Evolutionary conservation across 2,329 filamentous ascomycete species (phyloP).

Genomic region (Neocucurbitaria cava): DNA sequence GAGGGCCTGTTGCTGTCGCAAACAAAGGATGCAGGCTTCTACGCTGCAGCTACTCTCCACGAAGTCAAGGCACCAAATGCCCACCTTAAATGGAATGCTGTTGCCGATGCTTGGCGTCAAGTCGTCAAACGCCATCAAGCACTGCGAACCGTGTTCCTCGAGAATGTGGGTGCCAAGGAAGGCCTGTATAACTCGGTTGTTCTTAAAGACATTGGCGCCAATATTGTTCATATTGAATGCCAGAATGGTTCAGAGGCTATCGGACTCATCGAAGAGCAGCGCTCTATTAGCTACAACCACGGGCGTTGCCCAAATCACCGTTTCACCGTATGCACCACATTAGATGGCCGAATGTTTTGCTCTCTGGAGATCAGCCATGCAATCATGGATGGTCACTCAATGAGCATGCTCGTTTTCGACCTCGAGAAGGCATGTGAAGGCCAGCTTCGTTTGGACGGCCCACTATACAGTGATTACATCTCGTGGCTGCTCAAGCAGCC

Average conservation of each 20-base stretch:
- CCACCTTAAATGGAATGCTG: slow-evolving; percentile 14
- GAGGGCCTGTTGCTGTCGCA: slow-evolving; percentile 42
- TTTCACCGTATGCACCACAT: slow-evolving; percentile 39
- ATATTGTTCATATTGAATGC: slow-evolving; percentile 34
- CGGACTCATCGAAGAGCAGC: slow-evolving; percentile 26
- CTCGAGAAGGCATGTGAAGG: slow-evolving; percentile 37
- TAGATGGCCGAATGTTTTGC: slow-evolving; percentile 28
- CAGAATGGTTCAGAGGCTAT: slow-evolving; percentile 28
- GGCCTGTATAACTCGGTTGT: slow-evolving; percentile 44
- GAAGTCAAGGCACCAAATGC: slow-evolving; percentile 28
- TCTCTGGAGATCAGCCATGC: slow-evolving; percentile 45
- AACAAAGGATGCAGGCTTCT: slow-evolving; percentile 39
- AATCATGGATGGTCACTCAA: slow-evolving; percentile 46
- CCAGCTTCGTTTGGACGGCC: slow-evolving; percentile 27
- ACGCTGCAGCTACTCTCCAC: slow-evolving; percentile 41
- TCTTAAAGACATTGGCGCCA: slow-evolving; percentile 32
- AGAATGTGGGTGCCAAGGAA: slow-evolving; percentile 38
- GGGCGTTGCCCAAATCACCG: slow-evolving; percentile 39
- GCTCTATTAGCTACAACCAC: slow-evolving; percentile 31
- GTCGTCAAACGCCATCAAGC: slow-evolving; percentile 39
- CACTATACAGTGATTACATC: slow-evolving; percentile 44
- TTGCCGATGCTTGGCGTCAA: slow-evolving; percentile 38
- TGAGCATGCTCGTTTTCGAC: slow-evolving; percentile 38
- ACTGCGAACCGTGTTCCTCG: slow-evolving; percentile 42
- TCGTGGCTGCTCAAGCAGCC: slow-evolving; percentile 35